A percentile compares a stretch with the other conserved stretches of the same genome.
Conservation (phyloP, 1,284 basidiomycete species). For the Cryptococcus sp. region DNA sequence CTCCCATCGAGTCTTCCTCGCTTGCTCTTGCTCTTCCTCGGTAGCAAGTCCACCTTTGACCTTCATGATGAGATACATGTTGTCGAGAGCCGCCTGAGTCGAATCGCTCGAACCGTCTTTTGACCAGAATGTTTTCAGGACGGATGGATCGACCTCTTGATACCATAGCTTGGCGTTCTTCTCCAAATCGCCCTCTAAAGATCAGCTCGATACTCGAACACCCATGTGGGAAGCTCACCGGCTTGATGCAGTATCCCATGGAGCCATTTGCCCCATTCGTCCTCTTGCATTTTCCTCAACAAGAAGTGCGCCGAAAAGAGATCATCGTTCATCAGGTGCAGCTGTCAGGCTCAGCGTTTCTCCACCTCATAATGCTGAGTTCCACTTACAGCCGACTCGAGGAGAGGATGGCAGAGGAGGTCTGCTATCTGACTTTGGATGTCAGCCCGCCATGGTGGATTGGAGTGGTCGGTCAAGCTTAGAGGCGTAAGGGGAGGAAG, state of each 20-base stretch:
- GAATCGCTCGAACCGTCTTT: neutral
- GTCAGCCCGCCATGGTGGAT: constrained; percentile 7
- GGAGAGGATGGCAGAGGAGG: constrained; percentile 11
- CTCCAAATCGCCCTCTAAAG: constrained; percentile 15
- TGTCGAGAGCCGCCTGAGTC: constrained; percentile 7
- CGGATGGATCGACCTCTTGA: constrained; percentile 13
- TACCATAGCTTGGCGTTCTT: constrained; percentile 20
- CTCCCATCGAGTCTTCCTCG: constrained; percentile 11
- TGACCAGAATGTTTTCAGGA: constrained; percentile 8
- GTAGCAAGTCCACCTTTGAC: constrained; percentile 7
- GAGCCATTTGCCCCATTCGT: constrained; percentile 23
- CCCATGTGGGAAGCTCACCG: neutral
- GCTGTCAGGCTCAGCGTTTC: no score
- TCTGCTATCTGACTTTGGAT: constrained; percentile 11
- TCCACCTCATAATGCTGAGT: no score
- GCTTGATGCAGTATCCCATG: constrained; percentile 14
- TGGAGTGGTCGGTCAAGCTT: constrained; percentile 8
- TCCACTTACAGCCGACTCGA: constrained; percentile 10
- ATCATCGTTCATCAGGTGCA: constrained; percentile 25
- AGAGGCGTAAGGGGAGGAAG: constrained; percentile 9
- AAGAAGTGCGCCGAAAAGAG: constrained; percentile 27
- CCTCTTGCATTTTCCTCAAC: constrained; percentile 25
- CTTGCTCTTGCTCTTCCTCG: constrained; percentile 4
- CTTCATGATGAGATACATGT: constrained; percentile 14
- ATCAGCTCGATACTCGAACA: no score